A percentile compares a stretch with the other conserved stretches of the same genome.
Conservation (phyloP, 2,329 filamentous ascomycete species). For the Sclerotinia borealis region DNA sequence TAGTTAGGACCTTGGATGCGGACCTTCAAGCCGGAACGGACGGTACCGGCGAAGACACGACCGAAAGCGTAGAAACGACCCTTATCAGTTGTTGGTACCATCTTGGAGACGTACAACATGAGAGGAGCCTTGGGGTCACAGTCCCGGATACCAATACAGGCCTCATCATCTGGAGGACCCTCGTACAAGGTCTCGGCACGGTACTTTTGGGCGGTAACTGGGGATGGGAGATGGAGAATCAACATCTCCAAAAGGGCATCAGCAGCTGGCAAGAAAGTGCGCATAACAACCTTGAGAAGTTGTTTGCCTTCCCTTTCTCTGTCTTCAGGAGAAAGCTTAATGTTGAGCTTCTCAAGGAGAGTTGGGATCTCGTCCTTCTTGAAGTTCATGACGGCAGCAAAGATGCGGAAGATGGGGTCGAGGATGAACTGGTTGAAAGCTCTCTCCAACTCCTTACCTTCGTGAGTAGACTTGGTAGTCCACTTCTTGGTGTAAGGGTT, state of each 20-base stretch:
- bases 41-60: conserved; percentile 99
- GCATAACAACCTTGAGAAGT: conserved; percentile 96
- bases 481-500: conserved; percentile 99
- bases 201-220: conserved; percentile 93
- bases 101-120: conserved; percentile 99
- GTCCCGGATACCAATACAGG: conserved; percentile 94
- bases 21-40: conserved; percentile 97
- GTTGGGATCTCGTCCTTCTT: conserved; percentile 85
- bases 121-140: conserved; percentile 96
- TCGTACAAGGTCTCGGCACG: conserved; percentile 98
- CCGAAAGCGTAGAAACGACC: conserved; percentile 99
- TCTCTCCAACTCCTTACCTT: conserved; percentile 90
- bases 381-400: conserved; percentile 94
- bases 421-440: conserved; percentile 99
- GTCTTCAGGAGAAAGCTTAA: conserved; percentile 85
- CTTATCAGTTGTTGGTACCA: conserved; percentile 99
- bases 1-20: conserved; percentile 99
- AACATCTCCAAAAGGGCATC: conserved; percentile 99
- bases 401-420: conserved; percentile 99
- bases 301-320: conserved; percentile 94
- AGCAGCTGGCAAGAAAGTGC: conserved; percentile 96
- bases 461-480: conserved; percentile 78
- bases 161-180: conserved; percentile 88
- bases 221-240: conserved; percentile 97
- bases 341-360: conserved; percentile 86